A percentile compares a stretch with the other conserved stretches of the same genome.
These are phyloP conservation scores for Kuraishia hungarica DNA, from an alignment of 805 yeast species.

Conservation along the genomic window DNA sequence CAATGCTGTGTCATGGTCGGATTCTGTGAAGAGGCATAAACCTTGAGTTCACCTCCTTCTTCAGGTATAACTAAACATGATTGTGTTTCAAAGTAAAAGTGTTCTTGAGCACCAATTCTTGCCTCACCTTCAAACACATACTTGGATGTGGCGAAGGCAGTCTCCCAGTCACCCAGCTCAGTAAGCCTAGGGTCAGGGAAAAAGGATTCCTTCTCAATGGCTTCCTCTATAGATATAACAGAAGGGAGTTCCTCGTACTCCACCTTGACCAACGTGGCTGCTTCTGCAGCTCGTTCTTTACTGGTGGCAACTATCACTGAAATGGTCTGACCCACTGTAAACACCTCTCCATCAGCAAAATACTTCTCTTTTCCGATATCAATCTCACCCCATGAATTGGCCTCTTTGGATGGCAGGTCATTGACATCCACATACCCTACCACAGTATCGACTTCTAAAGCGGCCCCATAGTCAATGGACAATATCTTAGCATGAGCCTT, in stretches of 20 bases:
- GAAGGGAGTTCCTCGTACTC: slow-evolving; percentile 32
- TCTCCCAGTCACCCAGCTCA: slow-evolving; percentile 31
- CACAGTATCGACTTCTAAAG: slow-evolving; percentile 29
- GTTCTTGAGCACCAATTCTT: slow-evolving; percentile 39
- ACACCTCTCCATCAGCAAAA: slow-evolving; percentile 33
- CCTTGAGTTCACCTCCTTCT: slow-evolving; percentile 37
- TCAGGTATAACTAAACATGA: slow-evolving; percentile 34
- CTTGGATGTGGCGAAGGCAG: slow-evolving; percentile 23
- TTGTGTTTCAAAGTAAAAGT: slow-evolving; percentile 39
- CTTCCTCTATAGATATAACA: slow-evolving; percentile 34
- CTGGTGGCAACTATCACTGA: slow-evolving; percentile 30
- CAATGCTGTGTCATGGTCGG: slow-evolving; percentile 35
- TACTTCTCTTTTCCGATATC: slow-evolving; percentile 33
- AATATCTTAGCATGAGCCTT: slow-evolving; percentile 33
- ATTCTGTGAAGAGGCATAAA: slow-evolving; percentile 34
- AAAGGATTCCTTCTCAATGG: slow-evolving; percentile 29
- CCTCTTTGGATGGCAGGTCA: slow-evolving; percentile 27
- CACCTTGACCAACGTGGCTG: slow-evolving; percentile 31
- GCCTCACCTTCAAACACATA: slow-evolving; percentile 28
- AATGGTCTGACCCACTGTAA: slow-evolving; percentile 33
- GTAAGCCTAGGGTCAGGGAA: slow-evolving; percentile 25
- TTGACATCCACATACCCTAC: slow-evolving; percentile 31
- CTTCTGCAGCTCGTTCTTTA: slow-evolving; percentile 31
- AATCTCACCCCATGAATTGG: slow-evolving; percentile 33
- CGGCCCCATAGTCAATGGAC: slow-evolving; percentile 28